These are phyloP conservation scores for Paxillus rubicundulus DNA, from an alignment of 768 basidiomycete species.

Conservation along the genomic window DNA sequence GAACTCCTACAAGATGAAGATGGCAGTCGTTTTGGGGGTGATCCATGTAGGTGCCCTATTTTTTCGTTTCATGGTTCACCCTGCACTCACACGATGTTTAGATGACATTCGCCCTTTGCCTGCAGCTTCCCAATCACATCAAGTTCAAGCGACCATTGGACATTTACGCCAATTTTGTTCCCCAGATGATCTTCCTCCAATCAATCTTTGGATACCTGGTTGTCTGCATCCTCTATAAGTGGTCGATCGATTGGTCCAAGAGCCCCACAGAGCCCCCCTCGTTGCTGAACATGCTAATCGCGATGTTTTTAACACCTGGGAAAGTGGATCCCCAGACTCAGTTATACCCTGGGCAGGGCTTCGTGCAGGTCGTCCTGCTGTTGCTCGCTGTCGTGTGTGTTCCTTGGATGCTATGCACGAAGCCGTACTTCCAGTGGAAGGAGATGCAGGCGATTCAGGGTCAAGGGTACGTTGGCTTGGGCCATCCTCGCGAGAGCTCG, in stretches of 20 bases:
- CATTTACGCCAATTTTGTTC: constrained; percentile 93
- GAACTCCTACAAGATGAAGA: constrained; percentile 99
- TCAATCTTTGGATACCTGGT: constrained; percentile 98
- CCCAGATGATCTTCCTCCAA: constrained; percentile 95
- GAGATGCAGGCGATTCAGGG: constrained; percentile 82
- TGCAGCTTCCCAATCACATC: constrained; percentile 94
- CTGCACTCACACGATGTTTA: constrained; percentile 34
- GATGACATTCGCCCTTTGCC: constrained; percentile 98
- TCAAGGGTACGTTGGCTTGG: constrained; percentile 79
- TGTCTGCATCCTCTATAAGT: constrained; percentile 94
- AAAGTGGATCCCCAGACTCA: constrained; percentile 63
- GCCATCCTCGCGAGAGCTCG: constrained; percentile 48
- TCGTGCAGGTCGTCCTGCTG: constrained; percentile 77
- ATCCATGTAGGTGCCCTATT: constrained; percentile 70
- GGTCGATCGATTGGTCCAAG: constrained; percentile 88
- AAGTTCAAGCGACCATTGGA: constrained; percentile 86
- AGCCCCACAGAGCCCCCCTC: constrained; percentile 75
- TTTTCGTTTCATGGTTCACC: not conserved
- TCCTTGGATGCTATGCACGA: constrained; percentile 89
- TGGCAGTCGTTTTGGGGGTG: constrained; percentile 95
- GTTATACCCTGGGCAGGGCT: constrained; percentile 85
- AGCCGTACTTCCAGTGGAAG: constrained; percentile 90
- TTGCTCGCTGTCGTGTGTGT: constrained; percentile 82
- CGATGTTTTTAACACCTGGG: constrained; percentile 94
- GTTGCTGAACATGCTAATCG: constrained; percentile 92